Conservation (phyloP, 495 filamentous ascomycete species). For the Margaritispora aquatica region DNA sequence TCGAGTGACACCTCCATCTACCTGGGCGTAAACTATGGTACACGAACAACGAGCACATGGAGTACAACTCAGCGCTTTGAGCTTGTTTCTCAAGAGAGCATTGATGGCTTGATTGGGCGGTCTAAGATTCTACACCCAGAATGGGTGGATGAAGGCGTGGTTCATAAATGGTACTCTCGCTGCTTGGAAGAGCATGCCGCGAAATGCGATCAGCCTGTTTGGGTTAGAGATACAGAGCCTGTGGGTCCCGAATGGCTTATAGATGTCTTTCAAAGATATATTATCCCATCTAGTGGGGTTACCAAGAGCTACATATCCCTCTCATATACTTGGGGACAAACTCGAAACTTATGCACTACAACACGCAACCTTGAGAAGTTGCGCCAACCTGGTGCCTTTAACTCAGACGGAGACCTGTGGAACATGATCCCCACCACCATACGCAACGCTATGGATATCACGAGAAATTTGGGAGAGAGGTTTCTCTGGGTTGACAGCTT, state of each 20-base stretch:
- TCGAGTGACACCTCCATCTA: not conserved
- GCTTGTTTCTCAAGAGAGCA: not conserved
- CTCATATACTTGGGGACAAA: not conserved
- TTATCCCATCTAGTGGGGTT: not conserved
- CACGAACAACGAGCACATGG: not conserved
- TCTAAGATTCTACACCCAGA: not conserved
- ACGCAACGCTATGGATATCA: conserved; percentile 16
- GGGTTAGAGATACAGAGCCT: not conserved
- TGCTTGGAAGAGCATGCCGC: not conserved
- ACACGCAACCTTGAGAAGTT: not conserved
- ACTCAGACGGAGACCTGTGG: not conserved
- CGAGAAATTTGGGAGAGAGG: conserved; percentile 12
- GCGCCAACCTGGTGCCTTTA: not conserved
- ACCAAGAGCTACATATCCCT: not conserved
- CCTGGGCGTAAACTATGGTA: not conserved
- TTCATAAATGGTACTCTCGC: not conserved
- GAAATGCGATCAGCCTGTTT: not conserved
- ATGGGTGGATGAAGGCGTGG: not conserved
- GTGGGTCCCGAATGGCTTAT: not conserved
- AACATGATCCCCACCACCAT: conserved; percentile 5
- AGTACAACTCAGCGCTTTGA: not conserved
- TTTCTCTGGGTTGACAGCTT: conserved; percentile 17
- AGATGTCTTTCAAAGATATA: not conserved
- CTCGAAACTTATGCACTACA: not conserved
- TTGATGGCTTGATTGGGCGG: not conserved